A percentile compares a stretch with the other conserved stretches of the same genome.
These are phyloP conservation scores for Penicillium turbatum DNA, from an alignment of 495 filamentous ascomycete genomes.

Conservation along the genomic window DNA sequence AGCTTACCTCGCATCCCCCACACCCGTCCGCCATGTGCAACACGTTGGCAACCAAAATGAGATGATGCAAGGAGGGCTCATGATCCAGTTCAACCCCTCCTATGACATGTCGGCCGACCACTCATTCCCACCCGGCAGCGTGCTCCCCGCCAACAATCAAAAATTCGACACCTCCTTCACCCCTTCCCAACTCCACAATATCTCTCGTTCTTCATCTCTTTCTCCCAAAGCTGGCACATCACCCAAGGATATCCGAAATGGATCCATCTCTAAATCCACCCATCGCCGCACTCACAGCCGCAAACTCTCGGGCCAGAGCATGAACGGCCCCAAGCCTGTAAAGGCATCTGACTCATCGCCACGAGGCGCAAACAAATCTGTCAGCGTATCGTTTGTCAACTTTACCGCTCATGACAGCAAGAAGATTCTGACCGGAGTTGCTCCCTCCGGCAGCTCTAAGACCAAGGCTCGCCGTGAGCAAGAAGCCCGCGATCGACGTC, in stretches of 20 bases:
- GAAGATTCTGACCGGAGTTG: slow-evolving; percentile 83
- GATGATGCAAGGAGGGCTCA: slow-evolving; percentile 43
- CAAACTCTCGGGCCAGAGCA: slow-evolving; percentile 38
- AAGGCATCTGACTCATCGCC: slow-evolving; percentile 32
- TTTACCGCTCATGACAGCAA: slow-evolving; percentile 79
- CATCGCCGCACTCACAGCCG: slow-evolving; percentile 33
- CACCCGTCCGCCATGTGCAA: slow-evolving; percentile 32
- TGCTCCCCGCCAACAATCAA: slow-evolving; percentile 24
- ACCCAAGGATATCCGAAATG: slow-evolving; percentile 24
- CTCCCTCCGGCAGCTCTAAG: slow-evolving; percentile 84
- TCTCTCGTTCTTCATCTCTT: slow-evolving; percentile 37
- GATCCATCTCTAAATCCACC: slow-evolving; percentile 16
- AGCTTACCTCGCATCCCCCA: slow-evolving; percentile 36
- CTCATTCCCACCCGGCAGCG: slow-evolving; percentile 29
- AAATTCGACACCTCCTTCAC: slow-evolving; percentile 31
- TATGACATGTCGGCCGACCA: slow-evolving; percentile 35
- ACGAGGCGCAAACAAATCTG: slow-evolving; percentile 33
- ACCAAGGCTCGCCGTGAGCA: slow-evolving; percentile 88
- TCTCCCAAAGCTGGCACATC: slow-evolving; percentile 35
- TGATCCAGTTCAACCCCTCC: slow-evolving; percentile 45
- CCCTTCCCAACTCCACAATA: slow-evolving; percentile 24
- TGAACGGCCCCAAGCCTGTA: slow-evolving; percentile 32
- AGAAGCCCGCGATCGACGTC: slow-evolving; percentile 74
- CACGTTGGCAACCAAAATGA: slow-evolving; percentile 31
- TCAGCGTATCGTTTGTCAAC: slow-evolving; percentile 76